Evolutionary conservation across 805 yeast genomes (phyloP), one percentile per base, ranked within the genome.

Genomic region (Yamadazyma olivae): DNA sequence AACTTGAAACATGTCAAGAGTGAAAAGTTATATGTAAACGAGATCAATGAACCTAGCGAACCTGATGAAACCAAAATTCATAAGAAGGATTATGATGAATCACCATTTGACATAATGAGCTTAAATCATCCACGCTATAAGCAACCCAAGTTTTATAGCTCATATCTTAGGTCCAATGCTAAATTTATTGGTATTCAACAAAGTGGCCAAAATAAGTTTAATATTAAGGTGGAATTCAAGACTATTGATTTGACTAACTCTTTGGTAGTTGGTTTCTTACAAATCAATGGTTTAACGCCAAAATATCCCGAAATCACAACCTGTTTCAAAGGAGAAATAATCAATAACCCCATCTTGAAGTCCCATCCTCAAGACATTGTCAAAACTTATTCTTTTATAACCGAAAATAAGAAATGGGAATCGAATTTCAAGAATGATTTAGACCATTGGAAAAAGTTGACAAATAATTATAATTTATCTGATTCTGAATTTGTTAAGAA

Each of bases 281-380:
- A 77, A 40, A 83, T 83, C 39, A 70, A 75, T 30, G 87, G 86
- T 3, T 66, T 82, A 33, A 81, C 86, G 0, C 79, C 71, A 27
- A 64, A 72, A 28, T 71, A 77, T 43, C 82, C 85, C 2, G 74
- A 75, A 36, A 73, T 83, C 44, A 72, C 79, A n/a, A 82, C 90
- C 6, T 82, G 80, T 48, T 82, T 82, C 61, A 77, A 74, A 46
- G 87, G 84, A 3, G 88, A 82, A 49, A 80, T 83, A 45, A 70
- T 82, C 32, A 81, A 84, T 44, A 41, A 73, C 64, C 52, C 75
- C 48, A 14, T 15, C n/a, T 37, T 12, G 13, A 34, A 23, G 18
- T 14, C 25, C 5, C 27, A 27, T 8, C 33, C 13, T 15, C 46
- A 60, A 24, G 49, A 50, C 33, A 40, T 49, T 12, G 44, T 35